Evolutionary conservation across 2,329 filamentous ascomycete genomes (phyloP).

Genomic region (Phialophora chinensis): DNA sequence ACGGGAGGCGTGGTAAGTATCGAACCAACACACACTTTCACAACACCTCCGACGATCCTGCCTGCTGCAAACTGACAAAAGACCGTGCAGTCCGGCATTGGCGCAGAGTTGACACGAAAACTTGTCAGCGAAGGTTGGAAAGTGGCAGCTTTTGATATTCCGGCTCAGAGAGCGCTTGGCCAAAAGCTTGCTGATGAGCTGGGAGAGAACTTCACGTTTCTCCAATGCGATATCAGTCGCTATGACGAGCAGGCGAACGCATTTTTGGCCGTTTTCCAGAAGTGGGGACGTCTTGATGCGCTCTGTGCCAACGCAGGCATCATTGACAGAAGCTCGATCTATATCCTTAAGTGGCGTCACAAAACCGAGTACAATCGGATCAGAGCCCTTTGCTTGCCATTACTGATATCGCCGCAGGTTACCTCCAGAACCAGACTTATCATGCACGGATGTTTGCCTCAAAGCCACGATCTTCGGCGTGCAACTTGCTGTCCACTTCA

Average conservation of each 20-base stretch:
- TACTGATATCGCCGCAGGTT: neutral
- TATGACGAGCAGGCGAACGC: neutral
- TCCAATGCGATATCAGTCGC: neutral
- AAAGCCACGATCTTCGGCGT: neutral
- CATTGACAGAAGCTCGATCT: neutral
- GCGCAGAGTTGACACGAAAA: neutral
- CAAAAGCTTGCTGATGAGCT: neutral
- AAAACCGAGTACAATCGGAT: neutral
- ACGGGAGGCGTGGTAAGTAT: too few relatives aligned
- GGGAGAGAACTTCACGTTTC: neutral
- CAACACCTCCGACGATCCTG: too few relatives aligned
- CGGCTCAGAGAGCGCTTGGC: neutral
- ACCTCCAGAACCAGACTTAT: neutral
- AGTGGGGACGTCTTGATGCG: neutral
- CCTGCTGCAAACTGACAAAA: too few relatives aligned
- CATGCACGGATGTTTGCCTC: neutral
- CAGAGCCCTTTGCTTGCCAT: neutral
- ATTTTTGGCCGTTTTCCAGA: neutral
- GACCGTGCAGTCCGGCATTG: neutral
- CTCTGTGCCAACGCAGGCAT: neutral
- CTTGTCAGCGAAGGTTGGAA: neutral
- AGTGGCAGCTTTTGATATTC: neutral
- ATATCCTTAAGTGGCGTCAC: neutral
- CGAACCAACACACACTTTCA: too few relatives aligned
- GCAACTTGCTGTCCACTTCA: neutral